Evolutionary conservation across 140 eudicot species (phyloP).

Genomic region (Ambrosia hybrid): DNA sequence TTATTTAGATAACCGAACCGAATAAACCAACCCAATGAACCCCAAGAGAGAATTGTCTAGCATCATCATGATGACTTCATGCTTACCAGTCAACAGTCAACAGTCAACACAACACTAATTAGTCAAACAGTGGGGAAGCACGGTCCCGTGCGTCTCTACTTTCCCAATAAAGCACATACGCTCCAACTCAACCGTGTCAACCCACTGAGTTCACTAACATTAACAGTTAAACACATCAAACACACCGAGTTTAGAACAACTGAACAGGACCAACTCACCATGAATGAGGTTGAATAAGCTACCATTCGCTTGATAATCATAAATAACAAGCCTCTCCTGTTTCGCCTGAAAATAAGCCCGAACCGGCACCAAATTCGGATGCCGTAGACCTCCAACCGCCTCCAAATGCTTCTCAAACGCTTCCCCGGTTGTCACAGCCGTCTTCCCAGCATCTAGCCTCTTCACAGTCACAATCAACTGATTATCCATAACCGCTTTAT

Average conservation of each 20-base stretch:
- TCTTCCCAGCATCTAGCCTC: slow-evolving; percentile 71
- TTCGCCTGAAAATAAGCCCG: slow-evolving; percentile 81
- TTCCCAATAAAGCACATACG: slow-evolving; percentile 29
- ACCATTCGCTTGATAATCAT: slow-evolving; percentile 79
- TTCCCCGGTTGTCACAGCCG: slow-evolving; percentile 61
- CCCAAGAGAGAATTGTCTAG: slow-evolving; percentile 6
- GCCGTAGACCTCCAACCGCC: slow-evolving; percentile 64
- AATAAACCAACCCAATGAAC: too few species aligned
- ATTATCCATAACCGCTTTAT: slow-evolving; percentile 70
- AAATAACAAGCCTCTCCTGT: slow-evolving; percentile 64
- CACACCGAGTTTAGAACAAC: slow-evolving; percentile 2
- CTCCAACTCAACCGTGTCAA: slow-evolving; percentile 23
- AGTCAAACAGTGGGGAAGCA: slow-evolving; percentile 28
- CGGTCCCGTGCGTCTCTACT: slow-evolving; percentile 20
- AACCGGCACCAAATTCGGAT: slow-evolving; percentile 80
- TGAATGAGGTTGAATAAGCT: slow-evolving; percentile 81
- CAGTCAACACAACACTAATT: neutral
- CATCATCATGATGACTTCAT: slow-evolving; percentile 22
- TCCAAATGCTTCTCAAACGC: slow-evolving; percentile 75
- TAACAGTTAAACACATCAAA: neutral
- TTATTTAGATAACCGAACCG: neutral
- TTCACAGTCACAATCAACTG: slow-evolving; percentile 71
- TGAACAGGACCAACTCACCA: slow-evolving; percentile 38
- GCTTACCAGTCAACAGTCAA: slow-evolving; percentile 25
- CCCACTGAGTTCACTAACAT: slow-evolving; percentile 32